Conservation (phyloP, 306 rosid species). For the Glycine latifolia region DNA sequence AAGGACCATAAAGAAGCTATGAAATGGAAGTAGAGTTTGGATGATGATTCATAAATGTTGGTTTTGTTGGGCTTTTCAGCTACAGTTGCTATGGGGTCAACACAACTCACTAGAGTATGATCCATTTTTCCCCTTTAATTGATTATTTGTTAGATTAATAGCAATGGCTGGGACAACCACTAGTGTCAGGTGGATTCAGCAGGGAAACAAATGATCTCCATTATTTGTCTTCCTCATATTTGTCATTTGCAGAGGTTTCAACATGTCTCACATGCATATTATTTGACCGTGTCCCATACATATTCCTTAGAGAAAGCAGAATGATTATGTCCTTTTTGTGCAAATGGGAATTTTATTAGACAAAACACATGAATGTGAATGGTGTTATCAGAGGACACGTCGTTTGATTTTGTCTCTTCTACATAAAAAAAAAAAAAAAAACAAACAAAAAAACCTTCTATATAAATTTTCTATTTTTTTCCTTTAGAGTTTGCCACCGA, state of each 20-base stretch:
- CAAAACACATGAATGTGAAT: conserved; percentile 26
- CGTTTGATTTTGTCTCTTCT: conserved; percentile 46
- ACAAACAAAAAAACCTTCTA: background rate
- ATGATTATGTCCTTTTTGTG: conserved; percentile 37
- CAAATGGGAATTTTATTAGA: conserved; percentile 41
- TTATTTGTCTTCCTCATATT: conserved; percentile 31
- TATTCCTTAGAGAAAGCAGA: conserved; percentile 48
- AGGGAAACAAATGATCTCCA: conserved; percentile 47
- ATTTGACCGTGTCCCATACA: conserved; percentile 46
- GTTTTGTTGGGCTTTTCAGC: conserved; percentile 10
- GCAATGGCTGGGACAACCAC: conserved; percentile 23
- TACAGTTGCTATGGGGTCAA: conserved; percentile 16
- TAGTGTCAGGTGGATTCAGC: conserved; percentile 44
- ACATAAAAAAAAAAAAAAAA: conserved; percentile 1
- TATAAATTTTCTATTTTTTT: background rate
- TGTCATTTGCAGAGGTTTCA: conserved; percentile 50
- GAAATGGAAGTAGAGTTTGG: conserved; percentile 27
- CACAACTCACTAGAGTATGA: conserved; percentile 25
- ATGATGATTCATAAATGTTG: conserved; percentile 33
- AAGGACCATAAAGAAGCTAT: conserved; percentile 29
- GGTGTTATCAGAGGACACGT: conserved; percentile 32
- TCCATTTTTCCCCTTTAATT: conserved; percentile 29
- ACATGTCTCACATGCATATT: conserved; percentile 56
- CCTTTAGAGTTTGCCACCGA: background rate
- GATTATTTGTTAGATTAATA: conserved; percentile 35